Evolutionary conservation across 805 yeast species (phyloP).

Genomic region (Grigorovia humatica): DNA sequence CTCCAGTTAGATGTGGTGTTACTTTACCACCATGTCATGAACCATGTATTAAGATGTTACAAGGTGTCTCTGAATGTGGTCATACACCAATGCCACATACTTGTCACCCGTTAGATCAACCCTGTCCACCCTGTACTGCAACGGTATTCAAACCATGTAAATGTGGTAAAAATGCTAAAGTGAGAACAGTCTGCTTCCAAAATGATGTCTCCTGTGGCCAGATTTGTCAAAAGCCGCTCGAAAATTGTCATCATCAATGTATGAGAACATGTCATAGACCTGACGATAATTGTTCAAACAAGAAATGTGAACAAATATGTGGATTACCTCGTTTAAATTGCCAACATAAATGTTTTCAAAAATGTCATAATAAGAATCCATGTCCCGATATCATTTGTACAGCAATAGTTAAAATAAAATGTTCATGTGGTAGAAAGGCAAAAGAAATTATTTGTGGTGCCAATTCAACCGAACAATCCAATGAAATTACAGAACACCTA

Average conservation of each 20-base stretch:
- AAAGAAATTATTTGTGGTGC: constrained; percentile 49
- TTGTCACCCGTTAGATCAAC: constrained; percentile 57
- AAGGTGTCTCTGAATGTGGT: constrained; percentile 44
- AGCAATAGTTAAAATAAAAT: constrained; percentile 39
- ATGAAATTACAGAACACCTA: constrained; percentile 32
- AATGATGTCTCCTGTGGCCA: constrained; percentile 58
- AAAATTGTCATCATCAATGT: constrained; percentile 45
- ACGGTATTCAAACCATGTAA: constrained; percentile 47
- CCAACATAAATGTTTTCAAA: constrained; percentile 53
- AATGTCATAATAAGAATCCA: constrained; percentile 51
- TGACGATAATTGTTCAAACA: constrained; percentile 42
- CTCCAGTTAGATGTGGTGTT: constrained; percentile 82
- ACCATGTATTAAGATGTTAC: constrained; percentile 46
- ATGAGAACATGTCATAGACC: constrained; percentile 43
- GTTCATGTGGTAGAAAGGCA: constrained; percentile 54
- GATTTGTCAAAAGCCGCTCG: constrained; percentile 43
- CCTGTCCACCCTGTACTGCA: constrained; percentile 72
- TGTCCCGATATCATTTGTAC: constrained; percentile 50
- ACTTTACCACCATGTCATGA: constrained; percentile 51
- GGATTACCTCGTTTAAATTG: constrained; percentile 42
- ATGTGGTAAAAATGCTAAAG: constrained; percentile 43
- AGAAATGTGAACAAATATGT: constrained; percentile 52
- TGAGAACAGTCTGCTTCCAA: constrained; percentile 62
- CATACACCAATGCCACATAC: constrained; percentile 59
- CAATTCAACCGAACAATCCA: constrained; percentile 22